These are phyloP conservation scores for Lentinula raphanica DNA, from an alignment of 768 basidiomycete genomes.

Conservation along the genomic window DNA sequence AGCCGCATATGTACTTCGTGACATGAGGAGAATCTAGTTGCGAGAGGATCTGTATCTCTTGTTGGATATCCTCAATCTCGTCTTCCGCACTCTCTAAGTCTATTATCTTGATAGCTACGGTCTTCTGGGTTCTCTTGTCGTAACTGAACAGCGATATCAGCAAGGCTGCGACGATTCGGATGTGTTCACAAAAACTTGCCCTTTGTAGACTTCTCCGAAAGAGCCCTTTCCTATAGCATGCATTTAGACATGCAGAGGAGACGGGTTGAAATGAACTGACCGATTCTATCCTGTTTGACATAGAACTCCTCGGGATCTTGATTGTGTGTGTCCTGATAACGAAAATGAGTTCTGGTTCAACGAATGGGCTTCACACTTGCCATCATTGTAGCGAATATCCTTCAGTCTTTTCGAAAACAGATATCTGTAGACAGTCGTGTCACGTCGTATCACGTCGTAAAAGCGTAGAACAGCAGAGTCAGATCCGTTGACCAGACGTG, in stretches of 20 bases:
- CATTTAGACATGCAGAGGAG: neutral
- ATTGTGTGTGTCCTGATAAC: slow-evolving; percentile 52
- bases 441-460: slow-evolving; percentile 7
- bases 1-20: slow-evolving; percentile 66
- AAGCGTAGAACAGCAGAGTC: neutral
- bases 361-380: too few relatives aligned
- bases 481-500: neutral
- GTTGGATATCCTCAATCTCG: slow-evolving; percentile 99
- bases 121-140: slow-evolving; percentile 92
- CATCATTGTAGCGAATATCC: too few relatives aligned
- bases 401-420: neutral
- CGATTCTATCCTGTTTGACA: slow-evolving; percentile 95
- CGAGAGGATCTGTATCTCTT: slow-evolving; percentile 96
- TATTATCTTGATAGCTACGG: slow-evolving; percentile 99
- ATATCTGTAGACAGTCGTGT: neutral
- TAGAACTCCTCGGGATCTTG: slow-evolving; percentile 97
- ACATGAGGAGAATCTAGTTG: slow-evolving; percentile 95
- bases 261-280: slow-evolving; percentile 35
- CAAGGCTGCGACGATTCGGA: slow-evolving; percentile 8
- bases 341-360: too few relatives aligned
- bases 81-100: slow-evolving; percentile 99
- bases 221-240: slow-evolving; percentile 84
- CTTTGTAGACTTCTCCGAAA: slow-evolving; percentile 99
- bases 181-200: slow-evolving; percentile 42
- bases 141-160: slow-evolving; percentile 48